phyloP scores from a whole-genome alignment of 2,329 filamentous ascomycete genomes.

The Sclerotinia borealis region DNA sequence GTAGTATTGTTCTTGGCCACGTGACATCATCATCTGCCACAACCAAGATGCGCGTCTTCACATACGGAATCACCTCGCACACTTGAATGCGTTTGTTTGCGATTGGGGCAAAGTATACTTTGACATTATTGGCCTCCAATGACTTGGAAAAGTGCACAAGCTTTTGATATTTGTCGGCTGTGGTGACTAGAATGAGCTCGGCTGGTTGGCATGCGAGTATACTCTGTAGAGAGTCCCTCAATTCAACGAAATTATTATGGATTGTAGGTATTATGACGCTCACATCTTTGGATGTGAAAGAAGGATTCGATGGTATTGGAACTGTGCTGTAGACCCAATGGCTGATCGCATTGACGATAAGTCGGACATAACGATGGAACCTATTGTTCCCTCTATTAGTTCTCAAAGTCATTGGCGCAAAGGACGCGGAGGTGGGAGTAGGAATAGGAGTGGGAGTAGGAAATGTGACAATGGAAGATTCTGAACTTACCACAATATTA shows the following conservation, averaged over 20 bases:
- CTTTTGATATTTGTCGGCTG: conserved; percentile 67
- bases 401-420: neutral
- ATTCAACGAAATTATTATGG: conserved; percentile 76
- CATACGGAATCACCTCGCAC: conserved; percentile 80
- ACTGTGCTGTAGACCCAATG: conserved; percentile 86
- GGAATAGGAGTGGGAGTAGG: neutral
- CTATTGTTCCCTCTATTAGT: conserved; percentile 39
- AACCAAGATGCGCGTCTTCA: conserved; percentile 77
- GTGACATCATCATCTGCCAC: conserved; percentile 96
- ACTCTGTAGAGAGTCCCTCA: conserved; percentile 73
- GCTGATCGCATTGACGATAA: conserved; percentile 77
- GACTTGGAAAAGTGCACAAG: conserved; percentile 62
- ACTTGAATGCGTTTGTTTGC: conserved; percentile 96
- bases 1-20: conserved; percentile 79
- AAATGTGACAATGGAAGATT: neutral
- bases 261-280: conserved; percentile 93
- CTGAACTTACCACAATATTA: conserved; percentile 25
- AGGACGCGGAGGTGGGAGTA: neutral
- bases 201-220: conserved; percentile 64
- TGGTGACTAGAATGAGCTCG: conserved; percentile 81
- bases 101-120: conserved; percentile 70
- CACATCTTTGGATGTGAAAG: conserved; percentile 63
- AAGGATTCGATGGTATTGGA: conserved; percentile 74
- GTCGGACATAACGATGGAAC: conserved; percentile 79
- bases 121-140: conserved; percentile 54